Conservation (phyloP, 352 stramenopile genomes). For the Pythium dissotocum region DNA sequence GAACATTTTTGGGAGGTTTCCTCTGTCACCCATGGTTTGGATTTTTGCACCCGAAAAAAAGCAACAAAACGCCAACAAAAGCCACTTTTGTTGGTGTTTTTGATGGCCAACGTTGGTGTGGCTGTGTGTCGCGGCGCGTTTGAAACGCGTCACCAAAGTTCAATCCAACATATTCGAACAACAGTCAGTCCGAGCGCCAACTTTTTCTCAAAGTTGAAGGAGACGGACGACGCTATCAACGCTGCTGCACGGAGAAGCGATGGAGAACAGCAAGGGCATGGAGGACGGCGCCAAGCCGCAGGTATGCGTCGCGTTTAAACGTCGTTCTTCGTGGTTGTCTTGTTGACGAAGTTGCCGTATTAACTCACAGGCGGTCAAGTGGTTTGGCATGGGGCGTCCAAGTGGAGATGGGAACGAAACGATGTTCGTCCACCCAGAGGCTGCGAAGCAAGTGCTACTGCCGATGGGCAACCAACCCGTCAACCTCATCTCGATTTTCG, state of each 20-base stretch:
- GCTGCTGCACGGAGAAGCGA: conserved; percentile 3
- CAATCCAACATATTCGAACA: background rate
- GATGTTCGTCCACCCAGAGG: conserved; percentile 73
- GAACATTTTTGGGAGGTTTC: background rate
- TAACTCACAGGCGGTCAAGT: conserved; percentile 68
- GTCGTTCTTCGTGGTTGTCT: background rate
- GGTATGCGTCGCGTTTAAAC: conserved; percentile 1
- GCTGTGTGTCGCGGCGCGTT: background rate
- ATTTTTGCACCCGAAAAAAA: conserved; percentile 4
- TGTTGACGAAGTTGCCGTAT: background rate
- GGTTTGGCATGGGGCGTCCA: conserved; percentile 65
- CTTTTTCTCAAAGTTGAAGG: background rate
- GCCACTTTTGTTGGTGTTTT: background rate
- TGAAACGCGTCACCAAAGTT: background rate
- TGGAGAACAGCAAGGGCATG: conserved; percentile 44
- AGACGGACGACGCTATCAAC: background rate
- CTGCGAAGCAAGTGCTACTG: conserved; percentile 54
- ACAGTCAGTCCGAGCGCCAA: background rate
- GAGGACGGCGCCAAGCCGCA: conserved; percentile 40
- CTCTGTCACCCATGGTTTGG: background rate
- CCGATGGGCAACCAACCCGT: conserved; percentile 64
- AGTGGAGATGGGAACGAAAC: conserved; percentile 39
- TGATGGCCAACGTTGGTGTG: background rate
- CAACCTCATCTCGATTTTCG: conserved; percentile 88
- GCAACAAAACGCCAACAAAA: conserved; percentile 10